Conservation (phyloP, 2,329 filamentous ascomycete genomes). For the Aspergillus glaucus region DNA sequence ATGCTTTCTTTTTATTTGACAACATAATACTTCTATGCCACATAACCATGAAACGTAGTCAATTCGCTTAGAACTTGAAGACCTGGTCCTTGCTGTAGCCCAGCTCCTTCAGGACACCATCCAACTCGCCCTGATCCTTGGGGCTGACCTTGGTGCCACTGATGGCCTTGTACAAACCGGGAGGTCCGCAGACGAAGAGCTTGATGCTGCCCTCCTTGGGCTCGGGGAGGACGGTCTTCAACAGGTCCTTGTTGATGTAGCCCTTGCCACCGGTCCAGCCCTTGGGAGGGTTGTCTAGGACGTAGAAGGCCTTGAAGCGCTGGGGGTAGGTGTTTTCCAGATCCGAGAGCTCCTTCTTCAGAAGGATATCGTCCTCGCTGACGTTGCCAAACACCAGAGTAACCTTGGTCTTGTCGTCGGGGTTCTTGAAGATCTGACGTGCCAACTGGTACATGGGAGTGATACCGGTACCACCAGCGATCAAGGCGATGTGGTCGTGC, state of each 20-base stretch:
- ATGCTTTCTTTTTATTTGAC: no score
- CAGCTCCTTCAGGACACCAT: conserved; percentile 73
- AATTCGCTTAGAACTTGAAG: conserved; percentile 75
- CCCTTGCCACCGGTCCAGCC: conserved; percentile 72
- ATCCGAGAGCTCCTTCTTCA: conserved; percentile 76
- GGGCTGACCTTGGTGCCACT: conserved; percentile 86
- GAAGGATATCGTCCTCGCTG: conserved; percentile 79
- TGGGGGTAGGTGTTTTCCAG: conserved; percentile 94
- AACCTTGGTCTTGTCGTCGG: conserved; percentile 94
- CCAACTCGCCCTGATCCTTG: conserved; percentile 87
- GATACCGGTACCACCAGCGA: conserved; percentile 95
- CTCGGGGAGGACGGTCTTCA: conserved; percentile 92
- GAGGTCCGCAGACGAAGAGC: conserved; percentile 92
- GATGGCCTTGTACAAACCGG: conserved; percentile 86
- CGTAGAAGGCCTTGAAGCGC: conserved; percentile 92
- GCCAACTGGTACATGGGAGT: conserved; percentile 96
- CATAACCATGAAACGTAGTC: neutral
- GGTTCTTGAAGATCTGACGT: conserved; percentile 90
- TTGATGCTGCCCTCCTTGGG: conserved; percentile 90
- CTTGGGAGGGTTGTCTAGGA: conserved; percentile 77
- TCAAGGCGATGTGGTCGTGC: conserved; percentile 64
- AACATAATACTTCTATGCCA: neutral
- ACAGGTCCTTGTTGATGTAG: conserved; percentile 78
- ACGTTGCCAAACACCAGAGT: conserved; percentile 93
- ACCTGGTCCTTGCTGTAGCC: conserved; percentile 85